These are phyloP conservation scores for Sarocladiaceae sp. DNA, from an alignment of 2,329 filamentous ascomycete species.

Conservation along the genomic window DNA sequence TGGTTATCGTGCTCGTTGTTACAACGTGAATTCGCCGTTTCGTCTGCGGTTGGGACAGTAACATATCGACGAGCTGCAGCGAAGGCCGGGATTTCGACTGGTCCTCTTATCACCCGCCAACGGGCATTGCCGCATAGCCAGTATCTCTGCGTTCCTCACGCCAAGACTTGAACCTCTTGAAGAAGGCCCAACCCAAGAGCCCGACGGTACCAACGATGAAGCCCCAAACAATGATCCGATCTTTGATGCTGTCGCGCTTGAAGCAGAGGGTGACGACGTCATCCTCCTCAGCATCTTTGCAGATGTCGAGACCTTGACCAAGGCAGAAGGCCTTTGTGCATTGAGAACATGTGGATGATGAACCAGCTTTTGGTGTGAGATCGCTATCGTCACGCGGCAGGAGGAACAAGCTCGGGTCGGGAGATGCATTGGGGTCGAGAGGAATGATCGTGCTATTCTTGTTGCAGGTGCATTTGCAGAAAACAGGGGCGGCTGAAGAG, in stretches of 20 bases:
- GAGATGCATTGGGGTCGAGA: conserved; percentile 37
- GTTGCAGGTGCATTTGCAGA: conserved; percentile 67
- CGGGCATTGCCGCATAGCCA: conserved; percentile 24
- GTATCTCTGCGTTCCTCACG: conserved; percentile 9
- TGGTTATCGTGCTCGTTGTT: too few relatives aligned
- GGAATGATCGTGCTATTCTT: conserved; percentile 63
- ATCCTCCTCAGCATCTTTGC: conserved; percentile 54
- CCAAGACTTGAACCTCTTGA: conserved; percentile 41
- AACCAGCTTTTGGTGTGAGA: conserved; percentile 26
- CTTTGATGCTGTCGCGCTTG: conserved; percentile 61
- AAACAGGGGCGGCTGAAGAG: conserved; percentile 49
- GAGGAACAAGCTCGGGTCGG: conserved; percentile 15
- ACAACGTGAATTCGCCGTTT: too few relatives aligned
- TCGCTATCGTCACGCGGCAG: conserved; percentile 14
- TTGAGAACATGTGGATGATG: conserved; percentile 46
- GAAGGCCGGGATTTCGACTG: too few relatives aligned
- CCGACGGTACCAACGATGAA: conserved; percentile 55
- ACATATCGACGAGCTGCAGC: too few relatives aligned
- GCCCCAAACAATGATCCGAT: conserved; percentile 59
- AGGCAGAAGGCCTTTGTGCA: conserved; percentile 63
- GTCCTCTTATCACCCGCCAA: conserved; percentile 8
- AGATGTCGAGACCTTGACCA: conserved; percentile 53
- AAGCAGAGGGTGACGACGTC: conserved; percentile 59
- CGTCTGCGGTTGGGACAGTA: not conserved
- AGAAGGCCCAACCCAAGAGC: conserved; percentile 53